phyloP scores from a whole-genome alignment of 495 filamentous ascomycete genomes.

The Clohesyomyces aquaticus region DNA sequence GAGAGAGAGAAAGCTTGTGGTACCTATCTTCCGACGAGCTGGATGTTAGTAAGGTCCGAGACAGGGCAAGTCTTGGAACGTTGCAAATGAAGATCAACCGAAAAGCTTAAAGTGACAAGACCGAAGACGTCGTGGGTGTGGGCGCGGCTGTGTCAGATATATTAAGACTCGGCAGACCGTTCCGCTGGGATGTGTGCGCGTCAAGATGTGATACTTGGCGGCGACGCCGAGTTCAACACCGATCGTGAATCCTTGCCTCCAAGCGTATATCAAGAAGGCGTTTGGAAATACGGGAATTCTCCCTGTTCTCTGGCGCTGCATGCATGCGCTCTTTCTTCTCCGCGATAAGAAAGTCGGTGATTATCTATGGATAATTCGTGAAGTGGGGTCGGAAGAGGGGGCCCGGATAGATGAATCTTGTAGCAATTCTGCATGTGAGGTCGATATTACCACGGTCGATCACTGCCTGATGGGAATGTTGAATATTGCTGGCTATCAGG shows the following conservation, averaged over 20 bases:
- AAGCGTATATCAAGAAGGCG: not conserved
- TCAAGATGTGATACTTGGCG: no score
- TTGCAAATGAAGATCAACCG: no score
- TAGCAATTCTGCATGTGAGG: not conserved
- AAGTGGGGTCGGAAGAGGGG: no score
- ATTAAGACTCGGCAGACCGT: not conserved
- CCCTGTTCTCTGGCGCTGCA: not conserved
- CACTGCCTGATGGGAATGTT: not conserved
- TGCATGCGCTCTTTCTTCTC: not conserved
- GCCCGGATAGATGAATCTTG: not conserved
- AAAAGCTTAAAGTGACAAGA: not conserved
- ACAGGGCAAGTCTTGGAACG: conserved; percentile 23
- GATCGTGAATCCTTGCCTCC: not conserved
- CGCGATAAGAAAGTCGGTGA: no score
- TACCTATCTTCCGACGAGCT: not conserved
- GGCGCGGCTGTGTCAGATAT: not conserved
- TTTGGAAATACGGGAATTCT: conserved; percentile 2
- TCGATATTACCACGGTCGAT: not conserved
- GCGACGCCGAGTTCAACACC: conserved; percentile 1
- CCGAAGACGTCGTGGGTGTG: not conserved
- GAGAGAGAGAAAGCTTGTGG: no score
- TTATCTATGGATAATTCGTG: no score
- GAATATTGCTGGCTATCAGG: not conserved
- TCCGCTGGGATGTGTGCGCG: not conserved
- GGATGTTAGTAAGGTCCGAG: conserved; percentile 1